Evolutionary conservation across 257 asterid species (phyloP).

Genomic region (Vinca minor): DNA sequence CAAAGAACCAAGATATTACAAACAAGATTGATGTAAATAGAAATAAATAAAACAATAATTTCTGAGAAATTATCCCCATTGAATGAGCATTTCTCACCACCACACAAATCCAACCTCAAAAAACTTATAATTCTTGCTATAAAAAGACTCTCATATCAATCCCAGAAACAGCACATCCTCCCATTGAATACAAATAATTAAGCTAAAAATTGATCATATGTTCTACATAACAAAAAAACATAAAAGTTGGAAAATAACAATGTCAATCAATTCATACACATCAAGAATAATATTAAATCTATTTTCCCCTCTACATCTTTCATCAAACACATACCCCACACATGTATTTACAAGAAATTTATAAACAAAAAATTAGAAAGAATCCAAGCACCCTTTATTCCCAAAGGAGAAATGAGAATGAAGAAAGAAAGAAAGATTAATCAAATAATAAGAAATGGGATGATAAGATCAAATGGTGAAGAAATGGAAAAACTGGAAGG

Average conservation of each 20-base stretch:
- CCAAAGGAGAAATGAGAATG: not conserved
- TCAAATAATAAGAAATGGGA: not conserved
- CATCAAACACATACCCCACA: not conserved
- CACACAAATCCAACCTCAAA: conserved; percentile 2
- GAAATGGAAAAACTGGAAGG: not conserved
- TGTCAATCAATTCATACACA: not conserved
- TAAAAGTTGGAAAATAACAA: not conserved
- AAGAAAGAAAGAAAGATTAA: not conserved
- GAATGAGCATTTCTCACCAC: conserved; percentile 5
- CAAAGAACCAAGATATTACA: conserved; percentile 62
- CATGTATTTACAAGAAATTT: not conserved
- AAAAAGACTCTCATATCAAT: not conserved
- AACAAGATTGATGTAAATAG: conserved; percentile 48
- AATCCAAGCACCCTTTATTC: not conserved
- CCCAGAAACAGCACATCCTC: not conserved
- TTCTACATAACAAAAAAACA: not conserved
- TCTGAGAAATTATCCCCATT: conserved; percentile 27
- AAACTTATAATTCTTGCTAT: not conserved
- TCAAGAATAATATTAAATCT: not conserved
- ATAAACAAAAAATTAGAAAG: not conserved
- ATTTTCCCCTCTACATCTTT: not conserved
- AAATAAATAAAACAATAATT: conserved; percentile 58
- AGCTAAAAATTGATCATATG: not conserved
- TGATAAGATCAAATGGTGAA: not conserved
- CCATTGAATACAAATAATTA: not conserved